Conservation (phyloP, 805 yeast genomes). For the Saccharomycopsis schoenii region DNA sequence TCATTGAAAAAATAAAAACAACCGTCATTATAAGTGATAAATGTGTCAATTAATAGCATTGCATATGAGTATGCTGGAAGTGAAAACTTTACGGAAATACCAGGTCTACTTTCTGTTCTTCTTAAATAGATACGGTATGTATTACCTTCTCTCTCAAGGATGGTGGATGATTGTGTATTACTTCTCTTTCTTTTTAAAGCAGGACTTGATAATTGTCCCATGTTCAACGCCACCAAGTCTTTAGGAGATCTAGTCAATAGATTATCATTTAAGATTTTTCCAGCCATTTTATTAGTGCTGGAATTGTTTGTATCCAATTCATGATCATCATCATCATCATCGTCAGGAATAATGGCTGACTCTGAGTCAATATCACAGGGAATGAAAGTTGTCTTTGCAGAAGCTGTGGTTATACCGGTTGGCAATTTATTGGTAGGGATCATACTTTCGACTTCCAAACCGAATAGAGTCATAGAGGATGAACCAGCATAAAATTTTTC, state of each 20-base stretch:
- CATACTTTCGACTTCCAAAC: slow-evolving; percentile 64
- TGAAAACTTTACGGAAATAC: slow-evolving; percentile 58
- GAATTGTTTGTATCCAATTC: not conserved
- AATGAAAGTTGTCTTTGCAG: slow-evolving; percentile 3
- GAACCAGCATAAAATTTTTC: slow-evolving; percentile 71
- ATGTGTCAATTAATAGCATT: slow-evolving; percentile 62
- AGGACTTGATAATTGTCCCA: not conserved
- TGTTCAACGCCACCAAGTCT: not conserved
- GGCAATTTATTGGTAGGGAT: slow-evolving; percentile 27
- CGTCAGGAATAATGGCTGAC: not conserved
- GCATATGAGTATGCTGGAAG: slow-evolving; percentile 73
- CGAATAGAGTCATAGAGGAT: slow-evolving; percentile 74
- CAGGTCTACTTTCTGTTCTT: slow-evolving; percentile 57
- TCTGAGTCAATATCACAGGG: not conserved
- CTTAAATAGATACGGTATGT: slow-evolving; percentile 64
- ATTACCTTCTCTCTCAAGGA: slow-evolving; percentile 65
- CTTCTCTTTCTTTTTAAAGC: not conserved
- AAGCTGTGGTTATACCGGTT: slow-evolving; percentile 17
- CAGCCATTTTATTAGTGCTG: not conserved
- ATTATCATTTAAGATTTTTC: too few relatives aligned
- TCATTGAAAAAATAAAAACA: slow-evolving; percentile 80
- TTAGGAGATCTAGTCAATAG: not conserved
- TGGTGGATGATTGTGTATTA: slow-evolving; percentile 27
- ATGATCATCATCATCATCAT: not conserved
- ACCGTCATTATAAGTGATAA: slow-evolving; percentile 71